Evolutionary conservation across 2,329 filamentous ascomycete genomes (phyloP).

Genomic region (Bimuria novae-zelandiae): DNA sequence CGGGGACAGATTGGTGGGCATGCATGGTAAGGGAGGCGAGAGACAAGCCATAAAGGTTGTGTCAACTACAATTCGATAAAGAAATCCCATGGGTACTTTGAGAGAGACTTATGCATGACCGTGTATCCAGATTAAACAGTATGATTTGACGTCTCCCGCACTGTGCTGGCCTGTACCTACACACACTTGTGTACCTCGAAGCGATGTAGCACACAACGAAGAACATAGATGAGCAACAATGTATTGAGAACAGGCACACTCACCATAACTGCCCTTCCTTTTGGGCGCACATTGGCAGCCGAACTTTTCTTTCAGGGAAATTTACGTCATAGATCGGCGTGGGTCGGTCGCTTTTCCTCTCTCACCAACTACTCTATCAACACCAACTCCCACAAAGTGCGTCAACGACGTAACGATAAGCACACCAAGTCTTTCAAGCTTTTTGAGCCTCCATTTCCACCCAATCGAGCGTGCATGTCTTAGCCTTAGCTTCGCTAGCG

Average conservation of each 20-base stretch:
- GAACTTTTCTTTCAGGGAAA: no score
- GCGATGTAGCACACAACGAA: no score
- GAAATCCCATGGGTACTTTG: background rate
- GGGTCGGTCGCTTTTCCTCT: background rate
- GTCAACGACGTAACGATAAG: background rate
- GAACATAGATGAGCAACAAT: no score
- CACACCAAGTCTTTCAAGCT: background rate
- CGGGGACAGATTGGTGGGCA: slow-evolving; percentile 38
- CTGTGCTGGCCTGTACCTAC: no score
- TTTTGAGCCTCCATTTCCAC: background rate
- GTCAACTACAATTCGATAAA: no score
- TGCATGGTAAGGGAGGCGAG: slow-evolving; percentile 25
- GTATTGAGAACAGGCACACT: no score
- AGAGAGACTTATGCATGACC: no score
- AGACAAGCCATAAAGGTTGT: background rate
- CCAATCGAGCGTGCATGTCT: background rate
- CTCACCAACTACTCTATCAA: background rate
- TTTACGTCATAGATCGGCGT: background rate
- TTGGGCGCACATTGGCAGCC: no score
- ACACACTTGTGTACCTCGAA: no score
- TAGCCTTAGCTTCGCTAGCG: background rate
- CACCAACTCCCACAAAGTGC: background rate
- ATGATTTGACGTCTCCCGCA: no score
- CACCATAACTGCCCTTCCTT: no score
- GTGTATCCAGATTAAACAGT: no score